Conservation (phyloP, 1,139 yeast species). For the Sporopachydermia cereana region DNA sequence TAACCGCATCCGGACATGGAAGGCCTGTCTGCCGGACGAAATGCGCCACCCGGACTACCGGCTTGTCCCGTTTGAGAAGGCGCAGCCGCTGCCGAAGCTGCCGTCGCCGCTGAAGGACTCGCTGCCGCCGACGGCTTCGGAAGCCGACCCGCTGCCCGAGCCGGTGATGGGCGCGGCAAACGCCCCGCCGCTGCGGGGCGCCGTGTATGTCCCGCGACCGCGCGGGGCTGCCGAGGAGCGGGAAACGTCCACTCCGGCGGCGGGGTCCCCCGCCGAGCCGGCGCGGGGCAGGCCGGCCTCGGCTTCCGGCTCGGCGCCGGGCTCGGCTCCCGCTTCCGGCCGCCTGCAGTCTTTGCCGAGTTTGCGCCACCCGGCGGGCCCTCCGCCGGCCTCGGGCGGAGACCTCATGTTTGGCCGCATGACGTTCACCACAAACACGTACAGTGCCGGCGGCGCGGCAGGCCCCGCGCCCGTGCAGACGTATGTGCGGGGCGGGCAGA, state of each 20-base stretch:
- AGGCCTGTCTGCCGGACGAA: slow-evolving; percentile 95
- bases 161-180: slow-evolving; percentile 70
- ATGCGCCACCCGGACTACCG: slow-evolving; percentile 78
- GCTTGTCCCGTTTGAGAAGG: slow-evolving; percentile 40
- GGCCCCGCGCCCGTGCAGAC: background rate
- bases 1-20: slow-evolving; percentile 95
- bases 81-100: slow-evolving; percentile 45
- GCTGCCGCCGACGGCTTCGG: slow-evolving; percentile 60
- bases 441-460: background rate
- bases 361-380: slow-evolving; percentile 15
- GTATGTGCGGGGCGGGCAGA: slow-evolving; percentile 2
- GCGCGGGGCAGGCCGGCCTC: slow-evolving; percentile 20
- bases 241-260: slow-evolving; percentile 48
- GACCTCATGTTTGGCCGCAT: background rate
- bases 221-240: slow-evolving; percentile 59
- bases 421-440: background rate
- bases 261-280: slow-evolving; percentile 27
- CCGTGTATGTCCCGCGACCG: slow-evolving; percentile 71
- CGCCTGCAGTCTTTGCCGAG: slow-evolving; percentile 17
- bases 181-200: slow-evolving; percentile 91
- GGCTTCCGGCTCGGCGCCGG: slow-evolving; percentile 15
- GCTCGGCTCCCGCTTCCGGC: slow-evolving; percentile 16
- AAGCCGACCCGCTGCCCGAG: slow-evolving; percentile 67
- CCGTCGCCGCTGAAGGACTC: slow-evolving; percentile 78
- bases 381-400: slow-evolving; percentile 3